phyloP scores from a whole-genome alignment of 2,329 filamentous ascomycete species.

The Apiospora rasikravindrae region DNA sequence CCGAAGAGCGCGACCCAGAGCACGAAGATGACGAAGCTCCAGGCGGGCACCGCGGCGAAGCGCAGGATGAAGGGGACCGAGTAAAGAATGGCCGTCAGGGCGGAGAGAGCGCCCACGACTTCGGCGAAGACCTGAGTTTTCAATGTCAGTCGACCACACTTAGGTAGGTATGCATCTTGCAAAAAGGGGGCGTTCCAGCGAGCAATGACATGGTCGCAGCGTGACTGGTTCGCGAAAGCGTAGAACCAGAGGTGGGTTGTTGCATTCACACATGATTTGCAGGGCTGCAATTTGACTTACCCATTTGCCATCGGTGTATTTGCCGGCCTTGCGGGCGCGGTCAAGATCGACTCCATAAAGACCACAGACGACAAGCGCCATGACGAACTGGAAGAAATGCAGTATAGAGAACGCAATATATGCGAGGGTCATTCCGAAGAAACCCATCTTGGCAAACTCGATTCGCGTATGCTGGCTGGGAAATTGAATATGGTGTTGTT shows the following conservation, averaged over 20 bases:
- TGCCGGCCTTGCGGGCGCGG: slow-evolving; percentile 52
- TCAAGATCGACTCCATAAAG: slow-evolving; percentile 77
- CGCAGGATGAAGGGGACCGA: slow-evolving; percentile 65
- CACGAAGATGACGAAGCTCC: slow-evolving; percentile 75
- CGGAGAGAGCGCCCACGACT: slow-evolving; percentile 69
- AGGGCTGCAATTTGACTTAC: slow-evolving; percentile 47
- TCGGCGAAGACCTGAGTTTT: slow-evolving; percentile 70
- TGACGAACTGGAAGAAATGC: slow-evolving; percentile 78
- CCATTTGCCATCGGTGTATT: slow-evolving; percentile 71
- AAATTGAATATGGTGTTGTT: not conserved
- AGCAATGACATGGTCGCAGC: not conserved
- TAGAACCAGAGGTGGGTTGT: not conserved
- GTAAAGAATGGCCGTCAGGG: slow-evolving; percentile 69
- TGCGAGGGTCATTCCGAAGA: slow-evolving; percentile 50
- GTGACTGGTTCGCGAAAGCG: too few species aligned
- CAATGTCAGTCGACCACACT: not conserved
- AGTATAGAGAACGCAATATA: slow-evolving; percentile 64
- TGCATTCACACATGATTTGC: not conserved
- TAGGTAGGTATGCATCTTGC: not conserved
- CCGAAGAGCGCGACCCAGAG: slow-evolving; percentile 85
- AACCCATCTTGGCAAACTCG: slow-evolving; percentile 45
- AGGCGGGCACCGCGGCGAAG: slow-evolving; percentile 62
- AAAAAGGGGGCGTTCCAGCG: too few species aligned
- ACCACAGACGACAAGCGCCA: slow-evolving; percentile 77
- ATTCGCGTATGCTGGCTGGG: not conserved